Base-by-base conservation (phyloP, 2,329 filamentous ascomycete species). In the Venturia pyrina region DNA sequence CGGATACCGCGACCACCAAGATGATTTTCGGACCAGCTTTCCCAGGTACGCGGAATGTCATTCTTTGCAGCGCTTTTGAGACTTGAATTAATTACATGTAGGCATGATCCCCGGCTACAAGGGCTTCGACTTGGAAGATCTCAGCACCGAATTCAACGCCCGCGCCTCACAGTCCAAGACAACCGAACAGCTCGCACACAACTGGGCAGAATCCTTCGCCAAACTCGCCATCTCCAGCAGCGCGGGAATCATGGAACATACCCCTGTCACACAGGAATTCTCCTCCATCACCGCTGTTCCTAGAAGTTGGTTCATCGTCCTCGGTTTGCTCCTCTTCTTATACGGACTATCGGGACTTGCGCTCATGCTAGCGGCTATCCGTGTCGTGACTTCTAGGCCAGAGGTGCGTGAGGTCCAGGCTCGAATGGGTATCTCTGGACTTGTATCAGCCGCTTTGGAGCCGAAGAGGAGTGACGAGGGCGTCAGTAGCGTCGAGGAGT, bases 141-240 rank as follows among this genome's bases (percentile, higher is more conserved):
- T 62, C 15, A 15, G 37, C 32, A 43, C 60, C 5, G 40, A 62
- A 62, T 62, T 62, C 60, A 62, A 43, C 43, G 37, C 60, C 24
- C 24, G 21, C 5, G 40, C 60, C 13, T 15, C 44, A 0, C 43
- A 43, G 44, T 44, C 40, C 21, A 15, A 17, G 6, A 28, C 37
- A 7, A 43, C 60, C 60, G 57, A 40, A 7, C 21, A 53, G 5
- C 60, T 62, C 4, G 60, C 37, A 43, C 60, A 62, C 40, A 28
- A 62, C n/a, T 62, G 60, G 60, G 60, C 60, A 6, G 3, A 69
- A 66, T 7, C 68, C 84, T 0, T 78, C 81, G 0, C 63, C 65
- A 2, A 67, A 69, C 0, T 78, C 78, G 0, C 76, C 78, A 0
- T 78, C 80, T 66, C 68, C 70, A 5, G 5, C 68, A 5, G 66